Percentiles rank a stretch among this genome's conserved stretches.
Evolutionary conservation across 352 stramenopile species (phyloP).

Genomic region (Phytophthora melonis): DNA sequence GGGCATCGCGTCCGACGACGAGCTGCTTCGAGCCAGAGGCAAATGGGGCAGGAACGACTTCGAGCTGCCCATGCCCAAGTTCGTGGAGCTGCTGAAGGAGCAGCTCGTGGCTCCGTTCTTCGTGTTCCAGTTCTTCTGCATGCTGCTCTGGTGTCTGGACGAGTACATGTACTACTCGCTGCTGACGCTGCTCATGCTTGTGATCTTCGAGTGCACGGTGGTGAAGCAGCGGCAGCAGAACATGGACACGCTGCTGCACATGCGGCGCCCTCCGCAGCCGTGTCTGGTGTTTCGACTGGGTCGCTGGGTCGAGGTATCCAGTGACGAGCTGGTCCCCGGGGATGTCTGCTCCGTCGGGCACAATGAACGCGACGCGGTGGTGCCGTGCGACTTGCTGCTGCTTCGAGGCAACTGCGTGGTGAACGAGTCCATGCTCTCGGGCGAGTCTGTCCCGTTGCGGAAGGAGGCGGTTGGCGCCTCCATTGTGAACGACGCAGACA

Average conservation of each 20-base stretch:
- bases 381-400: conserved; percentile 97
- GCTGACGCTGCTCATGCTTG: conserved; percentile 98
- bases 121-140: conserved; percentile 99
- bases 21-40: conserved; percentile 52
- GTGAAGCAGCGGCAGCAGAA: conserved; percentile 96
- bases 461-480: conserved; percentile 93
- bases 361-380: conserved; percentile 68
- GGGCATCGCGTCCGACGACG: conserved; percentile 50
- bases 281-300: conserved; percentile 93
- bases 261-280: conserved; percentile 87
- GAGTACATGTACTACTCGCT: conserved; percentile 99
- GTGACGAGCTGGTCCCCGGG: conserved; percentile 91
- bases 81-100: conserved; percentile 96
- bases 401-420: conserved; percentile 96
- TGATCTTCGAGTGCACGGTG: conserved; percentile 98
- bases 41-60: conserved; percentile 93
- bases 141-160: conserved; percentile 98
- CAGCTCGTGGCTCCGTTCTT: conserved; percentile 98
- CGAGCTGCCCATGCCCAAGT: conserved; percentile 94
- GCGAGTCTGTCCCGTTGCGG: conserved; percentile 98
- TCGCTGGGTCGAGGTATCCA: conserved; percentile 84
- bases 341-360: conserved; percentile 95
- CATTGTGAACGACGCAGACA: conserved; percentile 78
- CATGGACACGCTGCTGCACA: conserved; percentile 94
- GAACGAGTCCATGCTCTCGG: conserved; percentile 99